Evolutionary conservation across 2,329 filamentous ascomycete genomes (phyloP).

Genomic region (Sphaerulina musiva): DNA sequence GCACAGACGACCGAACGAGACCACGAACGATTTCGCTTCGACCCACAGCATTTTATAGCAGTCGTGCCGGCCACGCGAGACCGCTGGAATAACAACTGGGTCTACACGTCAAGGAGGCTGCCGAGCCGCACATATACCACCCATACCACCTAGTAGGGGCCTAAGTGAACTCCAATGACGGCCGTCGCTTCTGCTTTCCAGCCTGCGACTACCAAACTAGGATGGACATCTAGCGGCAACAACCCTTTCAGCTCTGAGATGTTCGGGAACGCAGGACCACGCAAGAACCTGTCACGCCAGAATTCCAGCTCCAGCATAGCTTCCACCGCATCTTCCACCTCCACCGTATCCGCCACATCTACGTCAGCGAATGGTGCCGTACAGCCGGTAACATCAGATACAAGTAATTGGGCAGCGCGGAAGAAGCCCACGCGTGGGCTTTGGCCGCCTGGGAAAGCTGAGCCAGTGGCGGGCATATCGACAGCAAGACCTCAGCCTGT

Average conservation of each 20-base stretch:
- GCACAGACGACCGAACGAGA: conserved; percentile 7
- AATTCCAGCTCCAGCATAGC: conserved; percentile 84
- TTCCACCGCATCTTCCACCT: conserved; percentile 58
- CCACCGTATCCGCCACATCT: conserved; percentile 55
- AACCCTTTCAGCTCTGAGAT: conserved; percentile 69
- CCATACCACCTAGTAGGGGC: neutral
- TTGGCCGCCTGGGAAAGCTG: conserved; percentile 61
- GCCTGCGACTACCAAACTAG: conserved; percentile 43
- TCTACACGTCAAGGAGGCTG: conserved; percentile 3
- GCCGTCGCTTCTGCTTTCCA: conserved; percentile 60
- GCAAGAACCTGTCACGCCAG: conserved; percentile 76
- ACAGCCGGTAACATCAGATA: conserved; percentile 33
- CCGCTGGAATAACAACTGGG: neutral
- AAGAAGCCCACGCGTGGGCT: conserved; percentile 51
- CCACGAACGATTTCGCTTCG: conserved; percentile 3
- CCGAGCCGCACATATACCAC: neutral
- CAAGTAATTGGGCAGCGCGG: conserved; percentile 39
- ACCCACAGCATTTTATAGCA: neutral
- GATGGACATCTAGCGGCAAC: conserved; percentile 58
- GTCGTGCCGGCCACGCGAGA: neutral
- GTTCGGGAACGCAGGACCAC: conserved; percentile 49
- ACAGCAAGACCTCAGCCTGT: conserved; percentile 57
- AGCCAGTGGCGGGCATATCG: conserved; percentile 57
- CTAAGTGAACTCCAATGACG: conserved; percentile 46
- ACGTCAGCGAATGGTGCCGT: conserved; percentile 49